Evolutionary conservation across 495 filamentous ascomycete genomes (phyloP), one percentile per base, ranked within the genome.

Genomic region (Trichoderma asperelloides): DNA sequence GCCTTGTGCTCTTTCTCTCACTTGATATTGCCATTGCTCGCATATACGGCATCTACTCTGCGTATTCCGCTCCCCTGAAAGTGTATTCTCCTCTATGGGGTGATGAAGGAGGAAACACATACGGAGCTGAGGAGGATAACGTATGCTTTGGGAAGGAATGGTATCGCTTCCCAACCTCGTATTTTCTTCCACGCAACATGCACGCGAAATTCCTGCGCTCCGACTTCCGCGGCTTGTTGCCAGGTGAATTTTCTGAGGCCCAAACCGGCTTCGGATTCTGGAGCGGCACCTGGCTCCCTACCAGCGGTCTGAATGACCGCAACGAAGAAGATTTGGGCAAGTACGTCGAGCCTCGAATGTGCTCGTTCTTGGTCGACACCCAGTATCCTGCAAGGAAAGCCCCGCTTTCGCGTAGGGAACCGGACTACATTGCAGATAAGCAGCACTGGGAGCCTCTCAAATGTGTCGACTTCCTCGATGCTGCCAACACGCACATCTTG

Each of bases 101-200:
- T 21, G 78, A 78, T 33, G 79, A 86, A 0, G 75, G 86, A 33
- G 82, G 86, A 57, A 39, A 64, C 11, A 43, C 33, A 1, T 47
- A 16, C 30, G 64, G 64, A n/a, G 55, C 23, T 1, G 69, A 76
- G 23, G 71, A 74, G 27, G 88, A 88, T 57, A 86, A 80, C 33
- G 85, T 99, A 5, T 99, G 96, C 76, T 84, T 97, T 62, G 93
- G 90, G 51, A 98, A 97, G 75, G 96, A 99, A 75, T 99, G 96
- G 96, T 97, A 99, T 74, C 91, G 96, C 62, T 99, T 96, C 73
- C 96, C 96, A 13, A 93, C 91, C 16, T 93, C 91, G 5, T 98
- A 93, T 78, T 91, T 93, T 74, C 81, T 99, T 0, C 96, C 96
- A 0, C 75, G 87, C 8, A 82, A 82, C 57, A 89, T 93, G 83